These are phyloP conservation scores for Trametes coccinea DNA, from an alignment of 768 basidiomycete genomes.

Conservation along the genomic window DNA sequence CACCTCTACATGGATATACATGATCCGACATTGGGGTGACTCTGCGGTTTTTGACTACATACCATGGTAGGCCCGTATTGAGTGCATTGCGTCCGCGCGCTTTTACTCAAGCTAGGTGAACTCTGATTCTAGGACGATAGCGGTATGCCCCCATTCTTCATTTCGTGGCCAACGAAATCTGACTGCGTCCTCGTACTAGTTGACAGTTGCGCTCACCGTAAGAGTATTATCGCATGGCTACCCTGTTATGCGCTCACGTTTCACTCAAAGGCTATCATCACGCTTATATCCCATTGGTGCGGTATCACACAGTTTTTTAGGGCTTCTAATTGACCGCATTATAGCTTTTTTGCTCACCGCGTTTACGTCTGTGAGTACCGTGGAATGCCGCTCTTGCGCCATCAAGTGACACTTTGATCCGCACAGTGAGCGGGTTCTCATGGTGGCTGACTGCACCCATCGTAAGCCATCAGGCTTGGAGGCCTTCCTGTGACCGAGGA, in stretches of 20 bases:
- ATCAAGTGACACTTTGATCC: conserved; percentile 6
- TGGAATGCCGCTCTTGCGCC: not conserved
- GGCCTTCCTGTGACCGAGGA: not conserved
- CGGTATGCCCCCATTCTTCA: conserved; percentile 5
- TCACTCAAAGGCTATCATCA: conserved; percentile 28
- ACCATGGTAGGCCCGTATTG: conserved; percentile 24
- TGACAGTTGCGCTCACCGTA: conserved; percentile 25
- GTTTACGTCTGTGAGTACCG: conserved; percentile 24
- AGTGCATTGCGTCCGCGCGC: too few species aligned
- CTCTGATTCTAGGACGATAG: conserved; percentile 16
- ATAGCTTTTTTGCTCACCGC: conserved; percentile 31
- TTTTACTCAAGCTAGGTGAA: too few species aligned
- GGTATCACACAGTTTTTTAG: not conserved
- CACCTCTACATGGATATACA: conserved; percentile 28
- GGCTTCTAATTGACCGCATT: not conserved
- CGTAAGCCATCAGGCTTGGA: not conserved
- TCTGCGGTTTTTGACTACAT: conserved; percentile 25
- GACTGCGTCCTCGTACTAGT: not conserved
- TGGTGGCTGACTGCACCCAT: conserved; percentile 21
- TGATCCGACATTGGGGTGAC: conserved; percentile 28
- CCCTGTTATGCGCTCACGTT: not conserved
- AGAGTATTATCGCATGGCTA: not conserved
- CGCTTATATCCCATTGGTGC: conserved; percentile 31
- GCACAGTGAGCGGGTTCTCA: conserved; percentile 18
- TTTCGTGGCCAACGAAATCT: not conserved